These are phyloP conservation scores for Podaxis rugospora DNA, from an alignment of 768 basidiomycete genomes.

Conservation along the genomic window DNA sequence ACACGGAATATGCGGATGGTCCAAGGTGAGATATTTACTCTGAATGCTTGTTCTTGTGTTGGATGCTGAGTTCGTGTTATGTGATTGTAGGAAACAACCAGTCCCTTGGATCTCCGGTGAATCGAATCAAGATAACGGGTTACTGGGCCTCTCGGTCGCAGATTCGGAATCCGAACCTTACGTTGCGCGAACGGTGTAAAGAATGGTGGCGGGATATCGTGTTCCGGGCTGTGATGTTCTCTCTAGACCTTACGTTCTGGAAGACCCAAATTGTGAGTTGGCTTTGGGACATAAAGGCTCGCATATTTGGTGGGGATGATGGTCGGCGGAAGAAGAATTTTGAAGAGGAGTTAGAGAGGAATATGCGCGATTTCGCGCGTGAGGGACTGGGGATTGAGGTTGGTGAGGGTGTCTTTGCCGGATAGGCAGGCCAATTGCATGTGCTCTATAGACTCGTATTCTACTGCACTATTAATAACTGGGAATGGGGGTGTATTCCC, in stretches of 20 bases:
- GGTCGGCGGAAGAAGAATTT: constrained; percentile 50
- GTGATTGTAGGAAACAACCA: constrained; percentile 65
- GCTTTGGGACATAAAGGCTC: constrained; percentile 36
- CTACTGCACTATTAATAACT: background rate
- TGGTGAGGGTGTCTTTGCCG: constrained; percentile 49
- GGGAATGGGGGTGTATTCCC: background rate
- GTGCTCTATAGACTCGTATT: background rate
- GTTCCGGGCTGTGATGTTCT: constrained; percentile 62
- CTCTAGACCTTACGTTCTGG: constrained; percentile 74
- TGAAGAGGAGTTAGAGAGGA: constrained; percentile 78
- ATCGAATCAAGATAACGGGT: constrained; percentile 87
- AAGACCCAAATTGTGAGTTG: constrained; percentile 48
- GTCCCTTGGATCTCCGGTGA: constrained; percentile 79
- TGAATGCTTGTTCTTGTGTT: constrained; percentile 15
- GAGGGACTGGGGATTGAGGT: constrained; percentile 78
- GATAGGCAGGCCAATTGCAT: constrained; percentile 21
- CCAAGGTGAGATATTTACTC: constrained; percentile 29
- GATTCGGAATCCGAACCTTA: constrained; percentile 36
- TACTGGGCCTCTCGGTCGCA: constrained; percentile 75
- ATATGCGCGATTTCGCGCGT: constrained; percentile 72
- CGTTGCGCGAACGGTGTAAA: constrained; percentile 34
- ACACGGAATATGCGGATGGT: constrained; percentile 75
- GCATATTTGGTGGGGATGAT: constrained; percentile 36
- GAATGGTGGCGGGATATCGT: constrained; percentile 58
- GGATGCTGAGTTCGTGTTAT: background rate